These are phyloP conservation scores for Earliella scabrosa DNA, from an alignment of 1,284 basidiomycete genomes.

Conservation along the genomic window DNA sequence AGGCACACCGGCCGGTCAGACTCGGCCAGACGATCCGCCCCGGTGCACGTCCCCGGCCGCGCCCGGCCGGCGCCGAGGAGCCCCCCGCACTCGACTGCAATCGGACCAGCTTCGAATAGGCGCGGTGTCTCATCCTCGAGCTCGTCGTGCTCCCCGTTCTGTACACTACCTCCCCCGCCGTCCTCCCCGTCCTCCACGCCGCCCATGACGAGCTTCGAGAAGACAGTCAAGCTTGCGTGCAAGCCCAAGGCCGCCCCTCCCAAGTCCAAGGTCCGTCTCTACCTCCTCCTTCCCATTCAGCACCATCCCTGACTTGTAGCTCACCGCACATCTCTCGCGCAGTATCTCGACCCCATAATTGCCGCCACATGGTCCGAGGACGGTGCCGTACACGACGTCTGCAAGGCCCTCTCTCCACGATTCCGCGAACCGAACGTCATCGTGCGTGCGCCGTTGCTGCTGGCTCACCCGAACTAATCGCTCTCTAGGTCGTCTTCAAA, in stretches of 20 bases:
- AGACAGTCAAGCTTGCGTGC: constrained; percentile 89
- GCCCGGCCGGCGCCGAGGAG: constrained; percentile 3
- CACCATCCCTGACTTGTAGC: constrained; percentile 8
- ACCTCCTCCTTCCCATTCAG: background rate
- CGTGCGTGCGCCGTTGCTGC: constrained; percentile 51
- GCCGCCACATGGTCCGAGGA: constrained; percentile 94
- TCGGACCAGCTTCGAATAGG: background rate
- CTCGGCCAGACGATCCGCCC: too few relatives aligned
- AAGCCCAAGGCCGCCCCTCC: constrained; percentile 94
- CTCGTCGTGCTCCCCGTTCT: constrained; percentile 15
- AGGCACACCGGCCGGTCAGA: background rate
- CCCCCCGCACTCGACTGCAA: too few relatives aligned
- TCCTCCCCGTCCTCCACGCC: constrained; percentile 8
- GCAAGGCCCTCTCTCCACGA: constrained; percentile 82
- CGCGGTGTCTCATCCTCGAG: background rate
- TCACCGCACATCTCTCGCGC: constrained; percentile 14
- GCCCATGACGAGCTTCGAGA: constrained; percentile 79
- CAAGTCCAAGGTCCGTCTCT: constrained; percentile 78
- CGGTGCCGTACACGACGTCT: constrained; percentile 90
- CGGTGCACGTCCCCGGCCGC: too few relatives aligned
- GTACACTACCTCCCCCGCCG: constrained; percentile 17
- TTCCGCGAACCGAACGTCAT: constrained; percentile 91
- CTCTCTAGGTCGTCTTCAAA: constrained; percentile 88
- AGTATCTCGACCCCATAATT: constrained; percentile 92
- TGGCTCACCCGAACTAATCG: constrained; percentile 4